Evolutionary conservation across 176 grass and related monocot genomes (phyloP).

Genomic region (Raddia distichophylla): DNA sequence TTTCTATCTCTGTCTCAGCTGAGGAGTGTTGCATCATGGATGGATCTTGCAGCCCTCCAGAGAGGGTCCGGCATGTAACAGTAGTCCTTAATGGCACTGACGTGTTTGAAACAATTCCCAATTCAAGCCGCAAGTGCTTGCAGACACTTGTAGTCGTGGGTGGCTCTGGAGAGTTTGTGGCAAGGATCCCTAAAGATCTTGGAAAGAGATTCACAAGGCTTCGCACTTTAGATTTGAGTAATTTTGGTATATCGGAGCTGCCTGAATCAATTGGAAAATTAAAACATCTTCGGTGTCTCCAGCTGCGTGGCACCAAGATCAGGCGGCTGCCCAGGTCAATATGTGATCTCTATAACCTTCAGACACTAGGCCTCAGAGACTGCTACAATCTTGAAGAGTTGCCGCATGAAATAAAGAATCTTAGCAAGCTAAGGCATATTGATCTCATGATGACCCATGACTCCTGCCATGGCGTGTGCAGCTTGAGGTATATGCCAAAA

Average conservation of each 20-base stretch:
- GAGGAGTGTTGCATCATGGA: constrained; percentile 36
- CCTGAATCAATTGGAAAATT: constrained; percentile 49
- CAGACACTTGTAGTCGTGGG: constrained; percentile 47
- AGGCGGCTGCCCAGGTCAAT: constrained; percentile 17
- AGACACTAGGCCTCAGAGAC: constrained; percentile 55
- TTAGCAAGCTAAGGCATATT: constrained; percentile 46
- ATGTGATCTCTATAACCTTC: constrained; percentile 46
- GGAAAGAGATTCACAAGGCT: constrained; percentile 34
- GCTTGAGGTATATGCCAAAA: constrained; percentile 40
- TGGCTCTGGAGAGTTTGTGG: background rate
- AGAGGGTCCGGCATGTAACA: constrained; percentile 36
- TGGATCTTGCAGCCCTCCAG: background rate
- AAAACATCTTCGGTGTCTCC: constrained; percentile 59
- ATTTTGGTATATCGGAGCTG: constrained; percentile 22
- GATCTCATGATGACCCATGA: constrained; percentile 37
- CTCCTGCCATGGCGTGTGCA: background rate
- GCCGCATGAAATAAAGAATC: constrained; percentile 22
- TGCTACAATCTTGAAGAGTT: constrained; percentile 52
- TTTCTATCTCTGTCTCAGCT: constrained; percentile 20
- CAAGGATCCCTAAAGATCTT: constrained; percentile 29
- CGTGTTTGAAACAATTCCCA: constrained; percentile 18
- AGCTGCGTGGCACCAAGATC: constrained; percentile 49
- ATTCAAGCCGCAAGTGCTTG: background rate
- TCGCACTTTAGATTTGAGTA: constrained; percentile 46
- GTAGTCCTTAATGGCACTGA: background rate